These are phyloP conservation scores for Daldinia loculata DNA, from an alignment of 495 filamentous ascomycete species.

Conservation along the genomic window DNA sequence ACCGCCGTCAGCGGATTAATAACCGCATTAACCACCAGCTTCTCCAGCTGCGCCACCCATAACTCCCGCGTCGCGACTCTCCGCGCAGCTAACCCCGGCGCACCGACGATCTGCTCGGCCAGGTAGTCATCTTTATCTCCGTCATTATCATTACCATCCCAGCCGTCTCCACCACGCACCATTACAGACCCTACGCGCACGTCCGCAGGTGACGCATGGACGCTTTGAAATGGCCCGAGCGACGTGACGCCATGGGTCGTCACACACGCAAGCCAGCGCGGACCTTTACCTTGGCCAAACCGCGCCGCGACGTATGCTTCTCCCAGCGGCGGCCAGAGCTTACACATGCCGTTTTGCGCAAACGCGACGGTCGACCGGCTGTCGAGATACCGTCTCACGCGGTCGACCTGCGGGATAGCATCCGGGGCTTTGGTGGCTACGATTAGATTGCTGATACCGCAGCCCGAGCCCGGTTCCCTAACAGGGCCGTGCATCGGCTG, in stretches of 20 bases:
- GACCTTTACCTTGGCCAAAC: conserved; percentile 59
- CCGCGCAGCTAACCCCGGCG: conserved; percentile 54
- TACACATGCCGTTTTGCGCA: conserved; percentile 83
- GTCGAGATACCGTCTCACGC: conserved; percentile 68
- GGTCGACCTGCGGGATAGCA: conserved; percentile 66
- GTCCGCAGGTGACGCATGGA: conserved; percentile 70
- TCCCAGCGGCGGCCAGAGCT: conserved; percentile 70
- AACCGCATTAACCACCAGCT: conserved; percentile 80
- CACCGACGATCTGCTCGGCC: conserved; percentile 34
- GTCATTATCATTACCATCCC: not conserved
- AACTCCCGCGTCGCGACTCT: conserved; percentile 58
- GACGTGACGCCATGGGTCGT: conserved; percentile 75
- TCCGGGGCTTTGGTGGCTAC: conserved; percentile 73
- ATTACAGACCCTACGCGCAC: conserved; percentile 48
- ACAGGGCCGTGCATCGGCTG: conserved; percentile 37
- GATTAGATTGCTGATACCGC: conserved; percentile 75
- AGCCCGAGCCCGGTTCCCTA: conserved; percentile 38
- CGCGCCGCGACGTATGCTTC: conserved; percentile 40
- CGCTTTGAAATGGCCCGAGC: conserved; percentile 64
- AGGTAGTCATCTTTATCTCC: conserved; percentile 29
- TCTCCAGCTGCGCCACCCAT: conserved; percentile 58
- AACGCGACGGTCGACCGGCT: conserved; percentile 73
- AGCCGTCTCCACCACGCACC: conserved; percentile 2
- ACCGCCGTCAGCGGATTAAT: conserved; percentile 85
- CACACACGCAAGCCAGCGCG: conserved; percentile 72